Evolutionary conservation across 2,329 filamentous ascomycete species (phyloP), one percentile per base, ranked within the genome.

Genomic region (Epichloe glyceriae): DNA sequence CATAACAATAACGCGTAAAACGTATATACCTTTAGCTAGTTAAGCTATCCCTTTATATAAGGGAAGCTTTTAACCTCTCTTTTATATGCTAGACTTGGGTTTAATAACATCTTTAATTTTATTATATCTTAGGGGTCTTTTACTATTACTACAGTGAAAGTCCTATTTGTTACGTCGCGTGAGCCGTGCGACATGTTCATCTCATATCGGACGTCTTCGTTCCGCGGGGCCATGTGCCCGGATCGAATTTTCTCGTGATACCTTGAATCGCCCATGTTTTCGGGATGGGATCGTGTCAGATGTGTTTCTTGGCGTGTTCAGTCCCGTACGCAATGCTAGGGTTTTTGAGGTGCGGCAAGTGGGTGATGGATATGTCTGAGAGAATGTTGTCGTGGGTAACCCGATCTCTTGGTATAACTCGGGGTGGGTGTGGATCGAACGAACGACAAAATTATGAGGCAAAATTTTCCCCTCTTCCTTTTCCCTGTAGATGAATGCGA

Each of bases 181-280:
- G n/a, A n/a, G n/a, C n/a, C n/a, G n/a, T n/a, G n/a, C n/a, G n/a
- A n/a, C n/a, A n/a, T n/a, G n/a, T 37, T 43, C 2, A 56, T 51
- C 37, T 54, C 44, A 17, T 62, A 54, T 46, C 58, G 47, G 45
- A 64, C 56, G 44, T 66, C 61, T 20, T 66, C 60, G 50, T 65
- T 64, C 17, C 52, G 49, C 1, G 57, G 57, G 2, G 61, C 57
- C 14, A 52, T n/a, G 17, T 59, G 60, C 46, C 56, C 59, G n/a
- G 60, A 51, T 41, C 58, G 62, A 8, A 56, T 17, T n/a, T 49
- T 46, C 39, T 50, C 49, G 8, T 50, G 51, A 38, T 50, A 52
- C 52, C 47, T 33, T 46, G 38, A 15, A 46, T 6, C 20, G 47
- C 20, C 15, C 45, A 51, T 49, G 17, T 17, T 35, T 14, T 10